phyloP scores from a whole-genome alignment of 441 rosid species.

The Bocquillonia castaneifolia region DNA sequence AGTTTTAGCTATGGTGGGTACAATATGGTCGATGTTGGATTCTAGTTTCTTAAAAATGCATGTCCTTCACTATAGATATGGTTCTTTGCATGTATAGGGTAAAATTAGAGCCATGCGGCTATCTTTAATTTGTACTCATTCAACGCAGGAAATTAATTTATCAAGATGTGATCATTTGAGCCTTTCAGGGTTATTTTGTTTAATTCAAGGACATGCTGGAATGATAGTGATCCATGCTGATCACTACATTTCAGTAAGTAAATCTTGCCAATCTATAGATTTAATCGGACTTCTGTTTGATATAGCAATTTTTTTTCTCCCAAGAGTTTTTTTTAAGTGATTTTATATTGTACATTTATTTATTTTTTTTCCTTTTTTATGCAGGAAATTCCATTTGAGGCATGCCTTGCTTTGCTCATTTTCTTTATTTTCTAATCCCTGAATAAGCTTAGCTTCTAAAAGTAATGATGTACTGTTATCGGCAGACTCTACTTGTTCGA shows the following conservation, averaged over 20 bases:
- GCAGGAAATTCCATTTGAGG: too few species aligned
- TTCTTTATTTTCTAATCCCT: too few species aligned
- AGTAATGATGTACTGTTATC: too few species aligned
- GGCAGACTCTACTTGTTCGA: too few species aligned
- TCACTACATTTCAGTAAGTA: constrained; percentile 62
- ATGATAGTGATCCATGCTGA: constrained; percentile 56
- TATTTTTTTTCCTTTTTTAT: too few species aligned
- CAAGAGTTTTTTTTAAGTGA: too few species aligned
- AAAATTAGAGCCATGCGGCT: neutral
- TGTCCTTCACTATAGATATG: constrained; percentile 64
- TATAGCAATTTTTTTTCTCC: too few species aligned
- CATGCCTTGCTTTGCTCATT: too few species aligned
- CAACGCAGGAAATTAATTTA: constrained; percentile 54
- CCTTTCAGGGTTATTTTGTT: constrained; percentile 46
- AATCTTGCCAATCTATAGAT: constrained; percentile 12
- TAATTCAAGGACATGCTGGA: constrained; percentile 53
- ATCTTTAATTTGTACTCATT: neutral
- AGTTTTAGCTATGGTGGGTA: constrained; percentile 58
- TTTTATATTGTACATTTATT: too few species aligned
- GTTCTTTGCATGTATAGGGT: constrained; percentile 3
- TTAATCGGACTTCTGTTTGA: too few species aligned
- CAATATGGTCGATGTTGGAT: constrained; percentile 58
- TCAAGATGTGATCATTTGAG: constrained; percentile 70
- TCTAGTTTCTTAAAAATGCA: constrained; percentile 52
- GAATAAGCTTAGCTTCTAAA: too few species aligned